Evolutionary conservation across 2,329 filamentous ascomycete genomes (phyloP).

Genomic region (Penicillium sp.): DNA sequence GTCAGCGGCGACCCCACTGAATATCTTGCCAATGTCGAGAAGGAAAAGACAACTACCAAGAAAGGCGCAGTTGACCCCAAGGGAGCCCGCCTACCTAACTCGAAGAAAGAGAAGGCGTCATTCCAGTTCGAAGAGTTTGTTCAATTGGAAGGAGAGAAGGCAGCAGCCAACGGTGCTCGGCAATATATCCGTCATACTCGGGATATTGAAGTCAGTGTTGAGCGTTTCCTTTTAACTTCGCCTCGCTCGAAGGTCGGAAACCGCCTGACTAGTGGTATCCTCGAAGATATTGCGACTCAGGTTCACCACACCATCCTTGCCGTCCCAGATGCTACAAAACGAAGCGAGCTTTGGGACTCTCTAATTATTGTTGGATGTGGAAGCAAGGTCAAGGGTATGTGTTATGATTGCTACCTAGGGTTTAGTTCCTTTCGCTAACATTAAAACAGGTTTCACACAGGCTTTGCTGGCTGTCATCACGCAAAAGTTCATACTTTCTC

Average conservation of each 20-base stretch:
- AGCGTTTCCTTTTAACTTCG: slow-evolving; percentile 59
- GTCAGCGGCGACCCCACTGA: slow-evolving; percentile 63
- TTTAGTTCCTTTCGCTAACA: slow-evolving; percentile 4
- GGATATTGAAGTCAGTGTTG: slow-evolving; percentile 61
- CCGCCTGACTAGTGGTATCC: slow-evolving; percentile 56
- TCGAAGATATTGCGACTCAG: slow-evolving; percentile 79
- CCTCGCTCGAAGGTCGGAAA: slow-evolving; percentile 33
- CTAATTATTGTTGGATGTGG: slow-evolving; percentile 91
- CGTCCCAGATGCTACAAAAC: slow-evolving; percentile 79
- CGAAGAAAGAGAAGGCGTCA: slow-evolving; percentile 56
- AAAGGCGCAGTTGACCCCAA: slow-evolving; percentile 51
- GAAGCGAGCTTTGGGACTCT: slow-evolving; percentile 85
- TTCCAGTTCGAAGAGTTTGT: slow-evolving; percentile 62
- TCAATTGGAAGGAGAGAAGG: slow-evolving; percentile 53
- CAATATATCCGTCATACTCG: slow-evolving; percentile 52
- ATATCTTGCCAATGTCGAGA: slow-evolving; percentile 61
- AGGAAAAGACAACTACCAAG: slow-evolving; percentile 57
- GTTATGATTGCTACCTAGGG: background rate
- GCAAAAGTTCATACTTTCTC: slow-evolving; percentile 83
- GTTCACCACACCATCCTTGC: slow-evolving; percentile 80
- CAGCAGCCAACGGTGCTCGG: slow-evolving; percentile 46
- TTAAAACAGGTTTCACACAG: slow-evolving; percentile 72
- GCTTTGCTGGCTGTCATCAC: slow-evolving; percentile 77
- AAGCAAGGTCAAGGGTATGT: slow-evolving; percentile 58
- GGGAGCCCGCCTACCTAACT: slow-evolving; percentile 55